Base-by-base conservation (phyloP, 176 grass and related monocot genomes). In the Neostapfia colusana region DNA sequence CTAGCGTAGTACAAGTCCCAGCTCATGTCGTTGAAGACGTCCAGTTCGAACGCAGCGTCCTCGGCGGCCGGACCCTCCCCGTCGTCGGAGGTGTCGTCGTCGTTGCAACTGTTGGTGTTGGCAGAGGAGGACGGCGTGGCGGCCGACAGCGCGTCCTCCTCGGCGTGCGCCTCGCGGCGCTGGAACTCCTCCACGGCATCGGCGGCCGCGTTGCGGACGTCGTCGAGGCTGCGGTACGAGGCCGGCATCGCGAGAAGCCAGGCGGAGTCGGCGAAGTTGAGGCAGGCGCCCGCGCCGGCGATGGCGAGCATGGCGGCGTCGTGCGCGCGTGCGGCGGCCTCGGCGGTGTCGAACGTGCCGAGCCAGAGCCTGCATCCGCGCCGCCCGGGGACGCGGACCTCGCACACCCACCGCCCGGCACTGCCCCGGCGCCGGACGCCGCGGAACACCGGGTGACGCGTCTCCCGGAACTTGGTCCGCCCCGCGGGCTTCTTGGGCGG, bases 1-100 rank as follows among this genome's bases (percentile, higher is more conserved):
- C 87, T 88, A 65, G 87, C 77, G 74, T 92, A 97, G 76, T 97
- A 97, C 60, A 86, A 14, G 45, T 80, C 83, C 88, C 79, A 88
- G 63, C 86, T 75, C 88, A 88, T 90, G 70, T 88, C 84, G 5
- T 75, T 38, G 4, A 92, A 34, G 15, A 86, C 75, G 43, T 72
- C 80, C 10, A 82, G 9, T 4, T 85, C 46, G 56, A 76, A 74
- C 74, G 59, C 11, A 43, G 71, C 42, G 18, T 42, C 69, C 42
- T 61, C 36, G 12, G 49, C 0, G 3, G 46, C 9, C 20, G 17
- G 71, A 17, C 56, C 59, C 69, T 75, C 78, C 25, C 10, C 67
- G 3, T 3, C 21, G 0, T 24, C 59, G 68, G 44, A 63, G 17
- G 16, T 25, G 53, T 13, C 15, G 40, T 25, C 23, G 27, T 15